Base-by-base conservation (phyloP, 1,284 basidiomycete species). In the Pholiota adiposa region DNA sequence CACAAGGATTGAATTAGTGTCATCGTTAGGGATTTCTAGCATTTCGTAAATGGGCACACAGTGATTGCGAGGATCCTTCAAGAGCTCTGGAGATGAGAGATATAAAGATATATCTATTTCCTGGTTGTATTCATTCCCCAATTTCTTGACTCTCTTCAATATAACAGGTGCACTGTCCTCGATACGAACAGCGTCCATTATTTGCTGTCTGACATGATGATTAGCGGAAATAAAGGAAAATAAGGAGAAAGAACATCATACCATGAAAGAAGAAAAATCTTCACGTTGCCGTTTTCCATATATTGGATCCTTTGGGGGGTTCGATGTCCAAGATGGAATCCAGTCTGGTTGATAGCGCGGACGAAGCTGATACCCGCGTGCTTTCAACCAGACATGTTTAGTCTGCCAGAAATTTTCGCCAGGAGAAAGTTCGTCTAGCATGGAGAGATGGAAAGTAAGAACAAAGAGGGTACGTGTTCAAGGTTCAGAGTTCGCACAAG, bases 31-130 rank as follows among this genome's bases (percentile, higher is more conserved):
- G 18, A 66, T 50, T 6, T 65, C 33, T 5, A 77, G 54, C 4
- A 70, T 56, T 16, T 75, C 77, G 6, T 69, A 67, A 1, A 77
- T 55, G 2, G 73, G 74, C 3, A 76, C 69, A 31, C 74, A 77
- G 56, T 76, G 75, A 52, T 77, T 78, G 9, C 60, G 50, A 3
- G 72, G 69, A 41, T 76, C 66, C 0, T 66, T 58, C 0, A 59
- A 49, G 1, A 71, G 31, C 8, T 25, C 23, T 11, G 51, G 36
- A 16, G 52, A 41, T 11, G 55, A 61, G 1, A 61, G 19, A 46
- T 51, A 50, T 54, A 25, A 11, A 4, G 29, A 31, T 31, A 31
- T 67, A 36, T 48, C 44, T 21, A 36, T 23, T 33, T 56, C 55
- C 11, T 49, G 25, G n/a, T 23, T 21, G 18, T 50, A 21, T 36